Percentiles rank a stretch among this genome's conserved stretches.
Evolutionary conservation across 768 basidiomycete genomes (phyloP).

Genomic region (Serendipita sp.): DNA sequence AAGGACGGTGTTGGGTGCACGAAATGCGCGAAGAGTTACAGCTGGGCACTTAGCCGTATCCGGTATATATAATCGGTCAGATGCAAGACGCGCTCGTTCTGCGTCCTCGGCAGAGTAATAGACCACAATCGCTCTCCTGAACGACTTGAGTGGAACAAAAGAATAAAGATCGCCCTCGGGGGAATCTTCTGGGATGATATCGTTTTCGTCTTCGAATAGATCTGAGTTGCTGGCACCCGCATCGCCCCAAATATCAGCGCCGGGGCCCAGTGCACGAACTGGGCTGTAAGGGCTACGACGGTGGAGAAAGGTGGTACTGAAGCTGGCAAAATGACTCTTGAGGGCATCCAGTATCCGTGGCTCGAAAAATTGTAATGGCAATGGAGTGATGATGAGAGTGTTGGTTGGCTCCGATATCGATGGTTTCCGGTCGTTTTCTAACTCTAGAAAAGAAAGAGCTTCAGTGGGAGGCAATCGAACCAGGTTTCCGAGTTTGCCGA

Average conservation of each 20-base stretch:
- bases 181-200: neutral
- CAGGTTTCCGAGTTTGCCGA: neutral
- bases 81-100: conserved; percentile 46
- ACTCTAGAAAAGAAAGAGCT: neutral
- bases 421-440: neutral
- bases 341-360: conserved; percentile 51
- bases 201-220: neutral
- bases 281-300: conserved; percentile 5
- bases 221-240: neutral
- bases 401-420: conserved; percentile 38
- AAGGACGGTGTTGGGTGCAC: neutral
- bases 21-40: neutral
- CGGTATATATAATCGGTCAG: conserved; percentile 49
- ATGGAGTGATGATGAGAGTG: conserved; percentile 63
- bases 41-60: conserved; percentile 23
- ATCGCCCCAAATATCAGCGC: neutral
- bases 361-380: conserved; percentile 68
- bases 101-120: conserved; percentile 49
- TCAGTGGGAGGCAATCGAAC: neutral
- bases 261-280: neutral
- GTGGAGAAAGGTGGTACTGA: conserved; percentile 5
- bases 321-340: conserved; percentile 52
- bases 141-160: conserved; percentile 78
- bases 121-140: conserved; percentile 71
- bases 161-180: conserved; percentile 59